These are phyloP conservation scores for Oemleria cerasiformis DNA, from an alignment of 306 rosid genomes.

Conservation along the genomic window DNA sequence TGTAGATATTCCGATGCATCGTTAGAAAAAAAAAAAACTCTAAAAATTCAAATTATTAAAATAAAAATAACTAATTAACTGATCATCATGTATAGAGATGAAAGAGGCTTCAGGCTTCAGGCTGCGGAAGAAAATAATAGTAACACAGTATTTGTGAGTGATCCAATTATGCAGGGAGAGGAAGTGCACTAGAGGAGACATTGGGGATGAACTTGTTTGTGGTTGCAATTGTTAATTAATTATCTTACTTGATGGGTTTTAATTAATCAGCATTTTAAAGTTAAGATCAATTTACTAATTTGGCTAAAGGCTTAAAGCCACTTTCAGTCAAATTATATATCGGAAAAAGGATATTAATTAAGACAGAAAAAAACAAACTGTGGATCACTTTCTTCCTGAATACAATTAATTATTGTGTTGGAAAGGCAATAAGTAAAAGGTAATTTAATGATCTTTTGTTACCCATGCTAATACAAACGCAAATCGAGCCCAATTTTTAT, in stretches of 20 bases:
- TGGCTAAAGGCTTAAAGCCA: background rate
- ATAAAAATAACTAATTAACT: background rate
- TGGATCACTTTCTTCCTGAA: background rate
- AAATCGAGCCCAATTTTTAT: too few relatives aligned
- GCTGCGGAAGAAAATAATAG: conserved; percentile 28
- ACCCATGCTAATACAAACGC: conserved; percentile 27
- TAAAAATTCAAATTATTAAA: background rate
- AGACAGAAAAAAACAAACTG: background rate
- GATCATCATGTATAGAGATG: conserved; percentile 14
- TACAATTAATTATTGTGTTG: conserved; percentile 25
- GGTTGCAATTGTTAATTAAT: conserved; percentile 17
- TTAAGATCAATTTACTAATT: background rate
- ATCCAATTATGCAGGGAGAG: conserved; percentile 41
- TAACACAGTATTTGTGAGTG: conserved; percentile 45
- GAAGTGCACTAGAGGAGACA: conserved; percentile 40
- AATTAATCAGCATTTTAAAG: background rate
- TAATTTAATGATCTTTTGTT: conserved; percentile 46
- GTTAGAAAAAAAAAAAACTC: too few relatives aligned
- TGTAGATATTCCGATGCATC: too few relatives aligned
- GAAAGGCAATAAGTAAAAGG: conserved; percentile 40
- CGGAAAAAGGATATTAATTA: background rate
- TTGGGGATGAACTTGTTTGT: conserved; percentile 40
- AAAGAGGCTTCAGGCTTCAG: background rate
- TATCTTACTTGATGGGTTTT: conserved; percentile 9
- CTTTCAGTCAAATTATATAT: background rate